A percentile compares a stretch with the other conserved stretches of the same genome.
Evolutionary conservation across 208 protist genomes (phyloP).

Genomic region (Angomonas desouzai): DNA sequence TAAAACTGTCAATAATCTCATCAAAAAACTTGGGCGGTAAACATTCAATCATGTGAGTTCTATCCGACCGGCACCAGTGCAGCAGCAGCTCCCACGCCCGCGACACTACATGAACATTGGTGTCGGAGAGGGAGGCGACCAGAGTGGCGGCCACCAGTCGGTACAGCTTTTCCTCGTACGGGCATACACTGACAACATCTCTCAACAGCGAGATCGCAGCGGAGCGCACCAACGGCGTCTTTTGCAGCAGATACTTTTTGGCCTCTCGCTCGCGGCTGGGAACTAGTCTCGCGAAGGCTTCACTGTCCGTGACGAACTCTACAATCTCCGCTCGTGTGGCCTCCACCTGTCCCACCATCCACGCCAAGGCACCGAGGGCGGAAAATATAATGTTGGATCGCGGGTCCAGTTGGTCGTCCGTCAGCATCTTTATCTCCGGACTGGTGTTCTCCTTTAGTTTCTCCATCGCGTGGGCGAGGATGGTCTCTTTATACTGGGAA

Average conservation of each 20-base stretch:
- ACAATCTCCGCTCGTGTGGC: slow-evolving; percentile 48
- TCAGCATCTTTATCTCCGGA: slow-evolving; percentile 23
- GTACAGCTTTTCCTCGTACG: slow-evolving; percentile 48
- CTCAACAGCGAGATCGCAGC: slow-evolving; percentile 70
- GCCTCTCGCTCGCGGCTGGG: slow-evolving; percentile 22
- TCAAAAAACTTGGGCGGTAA: slow-evolving; percentile 62
- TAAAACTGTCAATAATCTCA: slow-evolving; percentile 72
- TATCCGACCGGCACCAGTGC: slow-evolving; percentile 57
- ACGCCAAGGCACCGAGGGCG: slow-evolving; percentile 62
- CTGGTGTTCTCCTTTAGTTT: slow-evolving; percentile 34
- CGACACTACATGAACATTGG: slow-evolving; percentile 38
- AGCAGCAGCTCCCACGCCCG: slow-evolving; percentile 81
- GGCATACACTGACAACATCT: slow-evolving; percentile 63
- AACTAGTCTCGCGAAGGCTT: slow-evolving; percentile 35
- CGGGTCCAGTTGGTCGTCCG: slow-evolving; percentile 64
- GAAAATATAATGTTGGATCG: slow-evolving; percentile 64
- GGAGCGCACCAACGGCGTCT: slow-evolving; percentile 68
- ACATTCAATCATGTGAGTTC: slow-evolving; percentile 43
- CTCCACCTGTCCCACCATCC: slow-evolving; percentile 75
- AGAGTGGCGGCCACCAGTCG: slow-evolving; percentile 50
- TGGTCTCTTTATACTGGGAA: slow-evolving; percentile 48
- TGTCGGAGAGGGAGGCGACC: slow-evolving; percentile 40
- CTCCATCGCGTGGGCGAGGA: slow-evolving; percentile 38
- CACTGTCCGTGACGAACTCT: slow-evolving; percentile 49
- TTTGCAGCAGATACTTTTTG: slow-evolving; percentile 33